These are phyloP conservation scores for Leccinum aurantiacum DNA, from an alignment of 768 basidiomycete genomes.

Conservation along the genomic window DNA sequence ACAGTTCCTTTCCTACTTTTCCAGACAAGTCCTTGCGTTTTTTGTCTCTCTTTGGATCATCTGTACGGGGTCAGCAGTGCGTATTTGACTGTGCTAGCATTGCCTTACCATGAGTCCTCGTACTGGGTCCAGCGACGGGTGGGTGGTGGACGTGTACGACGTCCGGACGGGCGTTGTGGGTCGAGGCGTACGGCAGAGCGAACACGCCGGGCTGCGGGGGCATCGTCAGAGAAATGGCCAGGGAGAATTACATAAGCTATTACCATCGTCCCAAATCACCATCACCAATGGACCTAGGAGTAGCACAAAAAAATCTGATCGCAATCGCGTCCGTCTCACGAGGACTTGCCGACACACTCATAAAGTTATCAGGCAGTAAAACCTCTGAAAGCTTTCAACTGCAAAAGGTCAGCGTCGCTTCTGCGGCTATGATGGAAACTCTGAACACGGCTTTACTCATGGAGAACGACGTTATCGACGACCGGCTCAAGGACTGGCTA, in stretches of 20 bases:
- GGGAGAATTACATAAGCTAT: too few species aligned
- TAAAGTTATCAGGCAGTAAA: background rate
- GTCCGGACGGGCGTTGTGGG: constrained; percentile 31
- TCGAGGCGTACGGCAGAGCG: constrained; percentile 46
- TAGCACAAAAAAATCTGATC: constrained; percentile 3
- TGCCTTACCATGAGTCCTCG: too few species aligned
- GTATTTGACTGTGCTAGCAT: too few species aligned
- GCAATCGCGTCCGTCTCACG: constrained; percentile 4
- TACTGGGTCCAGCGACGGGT: constrained; percentile 4
- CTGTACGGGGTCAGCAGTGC: constrained; percentile 33
- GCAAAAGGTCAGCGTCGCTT: constrained; percentile 6
- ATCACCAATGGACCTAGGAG: too few species aligned
- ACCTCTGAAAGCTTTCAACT: constrained; percentile 4
- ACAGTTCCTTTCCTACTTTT: constrained; percentile 70
- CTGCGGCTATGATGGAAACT: constrained; percentile 4
- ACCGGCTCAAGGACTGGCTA: constrained; percentile 13
- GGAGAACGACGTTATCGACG: background rate
- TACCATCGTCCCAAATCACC: too few species aligned
- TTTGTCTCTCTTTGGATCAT: constrained; percentile 60
- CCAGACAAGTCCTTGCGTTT: constrained; percentile 68
- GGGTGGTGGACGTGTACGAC: constrained; percentile 40
- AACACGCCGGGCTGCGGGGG: constrained; percentile 73
- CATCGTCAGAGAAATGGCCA: constrained; percentile 37
- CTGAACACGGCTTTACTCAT: constrained; percentile 1
- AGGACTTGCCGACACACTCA: background rate